Conservation (phyloP, 2,329 filamentous ascomycete genomes). For the Podosphaera leucotricha region DNA sequence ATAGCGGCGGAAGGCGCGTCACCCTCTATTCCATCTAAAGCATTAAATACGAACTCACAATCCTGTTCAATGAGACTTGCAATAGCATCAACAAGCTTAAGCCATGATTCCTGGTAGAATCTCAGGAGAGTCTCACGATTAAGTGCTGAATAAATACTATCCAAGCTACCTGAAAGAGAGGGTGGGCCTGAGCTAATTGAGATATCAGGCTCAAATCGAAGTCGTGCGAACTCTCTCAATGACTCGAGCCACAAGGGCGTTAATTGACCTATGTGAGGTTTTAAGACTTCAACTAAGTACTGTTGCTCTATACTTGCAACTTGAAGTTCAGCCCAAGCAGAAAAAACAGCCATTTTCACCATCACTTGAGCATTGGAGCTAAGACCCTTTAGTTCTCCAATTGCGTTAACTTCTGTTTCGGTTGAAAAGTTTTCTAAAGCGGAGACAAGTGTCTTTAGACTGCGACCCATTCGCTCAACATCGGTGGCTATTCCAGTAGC, state of each 20-base stretch:
- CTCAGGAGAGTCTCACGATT: conserved; percentile 81
- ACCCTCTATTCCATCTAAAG: conserved; percentile 62
- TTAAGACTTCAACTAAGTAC: conserved; percentile 71
- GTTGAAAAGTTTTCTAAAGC: conserved; percentile 80
- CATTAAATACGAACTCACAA: conserved; percentile 92
- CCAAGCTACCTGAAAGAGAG: conserved; percentile 61
- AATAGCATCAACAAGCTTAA: conserved; percentile 91
- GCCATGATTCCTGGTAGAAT: conserved; percentile 95
- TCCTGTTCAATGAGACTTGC: conserved; percentile 94
- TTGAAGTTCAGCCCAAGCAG: conserved; percentile 90
- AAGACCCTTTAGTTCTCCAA: conserved; percentile 77
- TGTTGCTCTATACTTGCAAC: conserved; percentile 82
- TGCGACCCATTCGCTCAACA: conserved; percentile 94
- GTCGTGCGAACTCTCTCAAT: conserved; percentile 71
- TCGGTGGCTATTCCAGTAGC: conserved; percentile 93
- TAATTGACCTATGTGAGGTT: conserved; percentile 69
- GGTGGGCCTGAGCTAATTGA: conserved; percentile 70
- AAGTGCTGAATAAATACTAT: conserved; percentile 82
- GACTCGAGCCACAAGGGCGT: conserved; percentile 90
- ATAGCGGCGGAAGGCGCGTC: conserved; percentile 18
- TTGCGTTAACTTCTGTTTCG: conserved; percentile 59
- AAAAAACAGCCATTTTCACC: conserved; percentile 94
- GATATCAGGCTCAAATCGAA: conserved; percentile 92
- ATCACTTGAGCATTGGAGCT: conserved; percentile 94
- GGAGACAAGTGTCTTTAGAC: conserved; percentile 75